These are phyloP conservation scores for Monoraphidium neglectum DNA, from an alignment of 139 green algal species.

Conservation along the genomic window DNA sequence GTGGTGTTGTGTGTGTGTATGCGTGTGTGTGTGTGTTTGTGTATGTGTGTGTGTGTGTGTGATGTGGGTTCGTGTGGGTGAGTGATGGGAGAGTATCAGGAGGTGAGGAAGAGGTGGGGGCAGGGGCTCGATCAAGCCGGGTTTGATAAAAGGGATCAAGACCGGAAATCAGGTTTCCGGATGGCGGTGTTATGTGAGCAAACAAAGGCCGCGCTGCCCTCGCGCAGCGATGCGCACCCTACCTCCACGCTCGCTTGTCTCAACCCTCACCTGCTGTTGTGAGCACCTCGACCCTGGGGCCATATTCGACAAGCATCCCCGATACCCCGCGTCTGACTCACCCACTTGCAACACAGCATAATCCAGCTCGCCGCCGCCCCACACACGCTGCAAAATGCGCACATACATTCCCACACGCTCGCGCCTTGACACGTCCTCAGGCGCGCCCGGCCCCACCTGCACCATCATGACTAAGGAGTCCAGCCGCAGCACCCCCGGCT, in stretches of 20 bases:
- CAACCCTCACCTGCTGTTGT: too few relatives aligned
- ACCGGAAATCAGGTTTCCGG: too few relatives aligned
- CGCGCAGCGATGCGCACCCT: too few relatives aligned
- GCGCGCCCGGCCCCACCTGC: conserved; percentile 8
- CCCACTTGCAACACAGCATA: background rate
- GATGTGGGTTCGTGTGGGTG: background rate
- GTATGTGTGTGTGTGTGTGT: background rate
- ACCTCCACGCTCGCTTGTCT: too few relatives aligned
- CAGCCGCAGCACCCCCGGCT: conserved; percentile 54
- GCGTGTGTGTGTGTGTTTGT: background rate
- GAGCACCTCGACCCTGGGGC: background rate
- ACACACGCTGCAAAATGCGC: background rate
- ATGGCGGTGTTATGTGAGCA: too few relatives aligned
- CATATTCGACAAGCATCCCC: background rate
- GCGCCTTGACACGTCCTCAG: background rate
- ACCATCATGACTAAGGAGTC: conserved; percentile 49
- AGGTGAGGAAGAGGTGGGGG: background rate
- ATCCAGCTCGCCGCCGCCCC: background rate
- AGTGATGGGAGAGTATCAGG: background rate
- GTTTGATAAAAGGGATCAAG: too few relatives aligned
- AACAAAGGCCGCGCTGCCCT: too few relatives aligned
- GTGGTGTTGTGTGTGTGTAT: background rate
- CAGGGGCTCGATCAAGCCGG: background rate
- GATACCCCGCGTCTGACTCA: background rate
- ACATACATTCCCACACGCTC: background rate